Base-by-base conservation (phyloP, 2,329 filamentous ascomycete species). In the Exophiala calicioides region DNA sequence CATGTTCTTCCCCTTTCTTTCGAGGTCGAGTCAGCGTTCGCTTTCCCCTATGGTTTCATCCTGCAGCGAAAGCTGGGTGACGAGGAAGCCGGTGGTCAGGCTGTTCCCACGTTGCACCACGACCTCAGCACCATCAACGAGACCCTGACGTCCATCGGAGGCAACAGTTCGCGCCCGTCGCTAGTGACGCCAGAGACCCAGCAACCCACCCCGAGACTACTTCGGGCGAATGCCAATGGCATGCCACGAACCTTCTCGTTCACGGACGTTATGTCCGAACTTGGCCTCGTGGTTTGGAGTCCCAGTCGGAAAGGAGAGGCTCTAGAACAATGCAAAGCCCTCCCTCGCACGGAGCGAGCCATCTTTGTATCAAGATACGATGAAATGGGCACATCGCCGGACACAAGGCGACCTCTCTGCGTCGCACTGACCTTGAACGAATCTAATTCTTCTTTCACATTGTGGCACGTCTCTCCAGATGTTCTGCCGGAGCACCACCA, bases 1-100 rank as follows among this genome's bases (percentile, higher is more conserved):
- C 88, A 98, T 76, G 81, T 95, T 48, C 78, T 97, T 36, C 89
- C 95, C 65, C 81, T 98, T 62, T 91, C 91, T 1, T 98, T 98
- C 62, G 90, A 97, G 68, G 86, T 96, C 31, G 89, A 95, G 63
- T 82, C 82, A 42, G 90, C 88, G 21, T 88, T 90, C 65, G 82
- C 91, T 26, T 87, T 88, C 9, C 86, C 90, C 4, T 77, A 82
- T 23, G 93, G 93, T 19, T 77, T 97, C 38, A 78, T 98, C 15
- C 81, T 98, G 46, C 91, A 97, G 67, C 79, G 90, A 51, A 95
- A 86, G 63, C 74, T 84, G 31, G 76, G 39, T 3, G 43, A 52
- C 8, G 32, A 29, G 19, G 48, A 54, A 74, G 47, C 64, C 70
- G 7, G 76, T 80, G 47, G 75, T 66, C 47, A 60, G 71, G 7